These are phyloP conservation scores for Lenwebbia sp. DNA, from an alignment of 345 rosid species.

Conservation along the genomic window DNA sequence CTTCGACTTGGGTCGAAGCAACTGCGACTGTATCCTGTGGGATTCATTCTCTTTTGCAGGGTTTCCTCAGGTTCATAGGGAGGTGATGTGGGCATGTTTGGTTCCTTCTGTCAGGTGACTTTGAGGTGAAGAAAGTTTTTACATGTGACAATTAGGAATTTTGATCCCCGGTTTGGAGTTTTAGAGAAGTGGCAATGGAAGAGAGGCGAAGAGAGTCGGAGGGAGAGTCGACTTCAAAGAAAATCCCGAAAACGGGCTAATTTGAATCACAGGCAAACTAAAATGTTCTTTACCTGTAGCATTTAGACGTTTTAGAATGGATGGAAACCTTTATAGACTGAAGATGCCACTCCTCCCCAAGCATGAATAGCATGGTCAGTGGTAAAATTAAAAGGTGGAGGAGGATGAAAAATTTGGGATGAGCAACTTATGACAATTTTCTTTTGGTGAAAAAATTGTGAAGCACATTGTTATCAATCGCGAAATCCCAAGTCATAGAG, in stretches of 20 bases:
- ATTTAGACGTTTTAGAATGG: neutral
- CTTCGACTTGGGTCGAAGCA: neutral
- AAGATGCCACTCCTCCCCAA: neutral
- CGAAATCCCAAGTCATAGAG: too few species aligned
- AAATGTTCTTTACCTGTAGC: neutral
- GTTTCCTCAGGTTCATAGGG: neutral
- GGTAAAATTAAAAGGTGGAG: neutral
- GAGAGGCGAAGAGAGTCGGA: neutral
- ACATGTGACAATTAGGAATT: neutral
- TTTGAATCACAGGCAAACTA: neutral
- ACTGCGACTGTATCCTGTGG: neutral
- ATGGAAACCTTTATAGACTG: neutral
- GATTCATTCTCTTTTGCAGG: neutral
- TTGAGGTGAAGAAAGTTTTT: neutral
- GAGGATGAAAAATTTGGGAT: neutral
- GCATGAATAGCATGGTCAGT: neutral
- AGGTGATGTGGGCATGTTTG: neutral
- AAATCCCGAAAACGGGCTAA: neutral
- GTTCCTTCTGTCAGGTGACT: neutral
- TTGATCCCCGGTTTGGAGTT: neutral
- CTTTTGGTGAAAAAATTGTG: neutral
- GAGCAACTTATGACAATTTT: neutral
- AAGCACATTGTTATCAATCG: too few species aligned
- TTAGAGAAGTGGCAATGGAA: neutral
- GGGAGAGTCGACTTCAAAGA: neutral